A percentile compares a stretch with the other conserved stretches of the same genome.
Conservation (phyloP, 495 filamentous ascomycete genomes). For the Talaromyces proteolyticus region DNA sequence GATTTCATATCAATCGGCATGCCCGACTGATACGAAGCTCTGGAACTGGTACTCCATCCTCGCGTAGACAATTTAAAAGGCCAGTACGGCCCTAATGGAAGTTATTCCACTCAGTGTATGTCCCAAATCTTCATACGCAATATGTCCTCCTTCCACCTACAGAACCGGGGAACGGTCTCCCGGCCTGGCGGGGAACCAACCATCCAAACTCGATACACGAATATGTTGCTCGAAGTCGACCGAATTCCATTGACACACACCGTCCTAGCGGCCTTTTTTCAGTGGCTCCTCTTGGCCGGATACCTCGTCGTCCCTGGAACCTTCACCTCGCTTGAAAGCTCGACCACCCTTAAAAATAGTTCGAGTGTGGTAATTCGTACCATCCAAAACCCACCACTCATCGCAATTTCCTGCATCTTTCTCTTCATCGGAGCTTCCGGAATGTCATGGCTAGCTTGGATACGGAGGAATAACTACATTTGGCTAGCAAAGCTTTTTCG, state of each 20-base stretch:
- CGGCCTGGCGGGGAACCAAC: too few relatives aligned
- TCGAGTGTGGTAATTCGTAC: slow-evolving; percentile 13
- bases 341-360: slow-evolving; percentile 6
- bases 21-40: too few relatives aligned
- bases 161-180: too few relatives aligned
- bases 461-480: slow-evolving; percentile 18
- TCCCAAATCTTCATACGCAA: too few relatives aligned
- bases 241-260: slow-evolving; percentile 19
- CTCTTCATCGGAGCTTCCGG: slow-evolving; percentile 8
- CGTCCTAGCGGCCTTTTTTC: slow-evolving; percentile 19
- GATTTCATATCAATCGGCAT: too few relatives aligned
- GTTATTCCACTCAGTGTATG: too few relatives aligned
- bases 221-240: slow-evolving; percentile 23
- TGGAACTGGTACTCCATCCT: too few relatives aligned
- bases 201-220: slow-evolving; percentile 17
- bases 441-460: slow-evolving; percentile 16
- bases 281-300: slow-evolving; percentile 28
- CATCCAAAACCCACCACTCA: slow-evolving; percentile 17
- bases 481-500: slow-evolving; percentile 25
- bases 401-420: slow-evolving; percentile 15
- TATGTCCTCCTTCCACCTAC: too few relatives aligned
- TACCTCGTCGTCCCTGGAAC: slow-evolving; percentile 30
- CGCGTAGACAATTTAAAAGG: too few relatives aligned
- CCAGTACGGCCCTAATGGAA: too few relatives aligned
- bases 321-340: slow-evolving; percentile 25